Conservation (phyloP, 805 yeast genomes). For the Ogataea nitratoaversa region DNA sequence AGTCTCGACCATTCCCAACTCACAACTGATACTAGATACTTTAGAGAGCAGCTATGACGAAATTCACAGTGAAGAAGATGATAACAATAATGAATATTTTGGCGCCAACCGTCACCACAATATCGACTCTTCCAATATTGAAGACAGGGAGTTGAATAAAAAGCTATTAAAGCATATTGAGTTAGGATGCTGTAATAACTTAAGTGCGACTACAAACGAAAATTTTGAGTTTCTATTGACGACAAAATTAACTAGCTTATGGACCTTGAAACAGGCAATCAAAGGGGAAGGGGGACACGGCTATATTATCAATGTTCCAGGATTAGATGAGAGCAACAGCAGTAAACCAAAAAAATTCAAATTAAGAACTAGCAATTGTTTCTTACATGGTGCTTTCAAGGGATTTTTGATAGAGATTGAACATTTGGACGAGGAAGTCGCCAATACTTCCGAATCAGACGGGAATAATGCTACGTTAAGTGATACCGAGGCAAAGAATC, state of each 20-base stretch:
- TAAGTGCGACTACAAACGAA: constrained; percentile 35
- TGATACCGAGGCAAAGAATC: constrained; percentile 19
- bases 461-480: constrained; percentile 7
- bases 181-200: constrained; percentile 49
- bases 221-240: constrained; percentile 52
- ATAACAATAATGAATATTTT: constrained; percentile 7
- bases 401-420: constrained; percentile 65
- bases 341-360: constrained; percentile 40
- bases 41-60: too few species aligned
- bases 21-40: constrained; percentile 9
- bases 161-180: constrained; percentile 24
- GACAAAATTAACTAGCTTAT: constrained; percentile 60
- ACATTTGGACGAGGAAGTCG: constrained; percentile 30
- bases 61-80: constrained; percentile 1
- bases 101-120: constrained; percentile 6
- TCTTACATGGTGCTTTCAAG: constrained; percentile 68
- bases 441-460: too few species aligned
- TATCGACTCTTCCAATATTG: constrained; percentile 16
- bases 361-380: constrained; percentile 65
- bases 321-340: constrained; percentile 14
- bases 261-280: constrained; percentile 65
- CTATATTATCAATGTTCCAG: constrained; percentile 44
- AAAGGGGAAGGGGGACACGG: constrained; percentile 74
- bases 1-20: constrained; percentile 27
- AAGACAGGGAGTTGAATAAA: constrained; percentile 19